These are phyloP conservation scores for Blastobotrys aristatus DNA, from an alignment of 1,139 yeast species.

Conservation along the genomic window DNA sequence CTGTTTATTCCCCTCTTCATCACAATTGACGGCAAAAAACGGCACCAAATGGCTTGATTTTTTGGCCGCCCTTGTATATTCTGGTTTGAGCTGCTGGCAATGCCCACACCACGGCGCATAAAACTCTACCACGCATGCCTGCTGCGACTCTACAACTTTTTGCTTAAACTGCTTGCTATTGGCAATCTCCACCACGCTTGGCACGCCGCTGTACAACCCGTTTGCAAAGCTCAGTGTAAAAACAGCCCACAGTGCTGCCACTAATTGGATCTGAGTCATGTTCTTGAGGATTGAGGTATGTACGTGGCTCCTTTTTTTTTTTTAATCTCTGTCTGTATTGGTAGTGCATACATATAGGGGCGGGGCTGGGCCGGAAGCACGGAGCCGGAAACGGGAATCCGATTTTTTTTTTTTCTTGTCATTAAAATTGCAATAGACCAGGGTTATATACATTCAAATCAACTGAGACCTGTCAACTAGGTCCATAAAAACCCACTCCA, in stretches of 20 bases:
- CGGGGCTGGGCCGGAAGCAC: too few relatives aligned
- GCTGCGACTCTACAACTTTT: slow-evolving; percentile 62
- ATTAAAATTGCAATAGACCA: too few relatives aligned
- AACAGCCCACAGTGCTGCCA: not conserved
- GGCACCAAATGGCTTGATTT: slow-evolving; percentile 55
- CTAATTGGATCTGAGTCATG: too few relatives aligned
- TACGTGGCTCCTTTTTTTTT: slow-evolving; percentile 46
- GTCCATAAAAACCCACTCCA: too few relatives aligned
- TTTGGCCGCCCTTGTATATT: slow-evolving; percentile 60
- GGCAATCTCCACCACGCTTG: slow-evolving; percentile 53
- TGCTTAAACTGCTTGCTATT: slow-evolving; percentile 52
- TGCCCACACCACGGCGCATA: slow-evolving; percentile 98
- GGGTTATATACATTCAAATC: too few relatives aligned
- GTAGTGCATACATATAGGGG: too few relatives aligned
- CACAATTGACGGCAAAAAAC: slow-evolving; percentile 88
- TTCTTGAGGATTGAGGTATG: slow-evolving; percentile 42
- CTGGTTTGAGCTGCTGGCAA: slow-evolving; percentile 66
- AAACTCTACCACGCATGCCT: slow-evolving; percentile 80
- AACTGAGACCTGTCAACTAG: too few relatives aligned
- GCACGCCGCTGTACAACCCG: slow-evolving; percentile 37
- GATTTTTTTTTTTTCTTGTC: too few relatives aligned
- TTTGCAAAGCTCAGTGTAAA: not conserved
- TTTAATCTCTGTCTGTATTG: too few relatives aligned
- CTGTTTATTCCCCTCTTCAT: slow-evolving; percentile 56
- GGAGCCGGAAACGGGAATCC: too few relatives aligned